A percentile compares a stretch with the other conserved stretches of the same genome.
phyloP scores from a whole-genome alignment of 805 yeast genomes.

The Starmerella bacillaris region DNA sequence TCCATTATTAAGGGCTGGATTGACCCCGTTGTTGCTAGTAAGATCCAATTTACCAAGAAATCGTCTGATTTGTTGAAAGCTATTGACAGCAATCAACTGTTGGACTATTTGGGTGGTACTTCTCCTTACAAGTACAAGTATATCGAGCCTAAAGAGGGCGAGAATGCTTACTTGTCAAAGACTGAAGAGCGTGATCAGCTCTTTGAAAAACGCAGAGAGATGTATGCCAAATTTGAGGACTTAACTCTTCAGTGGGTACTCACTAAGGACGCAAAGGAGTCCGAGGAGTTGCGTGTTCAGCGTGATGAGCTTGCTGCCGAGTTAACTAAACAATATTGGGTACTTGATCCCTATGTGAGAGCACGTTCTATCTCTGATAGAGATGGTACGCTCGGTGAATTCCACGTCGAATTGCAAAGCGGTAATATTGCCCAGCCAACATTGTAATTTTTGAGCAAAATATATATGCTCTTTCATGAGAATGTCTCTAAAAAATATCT shows the following conservation, averaged over 20 bases:
- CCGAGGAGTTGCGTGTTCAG: conserved; percentile 30
- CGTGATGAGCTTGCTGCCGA: conserved; percentile 35
- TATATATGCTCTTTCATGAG: too few relatives aligned
- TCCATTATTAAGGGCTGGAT: conserved; percentile 80
- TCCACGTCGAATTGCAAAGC: conserved; percentile 15
- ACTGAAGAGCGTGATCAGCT: conserved; percentile 31
- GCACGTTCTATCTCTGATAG: conserved; percentile 66
- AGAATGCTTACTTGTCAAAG: conserved; percentile 32
- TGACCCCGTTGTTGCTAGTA: conserved; percentile 89
- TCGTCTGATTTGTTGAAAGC: conserved; percentile 46
- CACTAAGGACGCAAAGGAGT: conserved; percentile 28
- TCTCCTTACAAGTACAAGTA: conserved; percentile 43
- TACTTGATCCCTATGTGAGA: conserved; percentile 66
- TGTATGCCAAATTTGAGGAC: conserved; percentile 38
- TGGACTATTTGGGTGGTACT: conserved; percentile 59
- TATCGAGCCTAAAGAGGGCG: conserved; percentile 39
- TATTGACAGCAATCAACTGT: conserved; percentile 43
- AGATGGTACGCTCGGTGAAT: conserved; percentile 38
- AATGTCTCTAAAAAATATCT: background rate
- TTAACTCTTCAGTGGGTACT: conserved; percentile 61
- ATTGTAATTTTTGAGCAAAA: conserved; percentile 4
- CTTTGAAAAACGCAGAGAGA: conserved; percentile 34
- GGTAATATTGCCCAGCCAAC: conserved; percentile 17
- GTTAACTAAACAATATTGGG: conserved; percentile 44
- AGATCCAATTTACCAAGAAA: conserved; percentile 65